A percentile compares a stretch with the other conserved stretches of the same genome.
These are phyloP conservation scores for Rhynchosporium agropyri DNA, from an alignment of 2,329 filamentous ascomycete genomes.

Conservation along the genomic window DNA sequence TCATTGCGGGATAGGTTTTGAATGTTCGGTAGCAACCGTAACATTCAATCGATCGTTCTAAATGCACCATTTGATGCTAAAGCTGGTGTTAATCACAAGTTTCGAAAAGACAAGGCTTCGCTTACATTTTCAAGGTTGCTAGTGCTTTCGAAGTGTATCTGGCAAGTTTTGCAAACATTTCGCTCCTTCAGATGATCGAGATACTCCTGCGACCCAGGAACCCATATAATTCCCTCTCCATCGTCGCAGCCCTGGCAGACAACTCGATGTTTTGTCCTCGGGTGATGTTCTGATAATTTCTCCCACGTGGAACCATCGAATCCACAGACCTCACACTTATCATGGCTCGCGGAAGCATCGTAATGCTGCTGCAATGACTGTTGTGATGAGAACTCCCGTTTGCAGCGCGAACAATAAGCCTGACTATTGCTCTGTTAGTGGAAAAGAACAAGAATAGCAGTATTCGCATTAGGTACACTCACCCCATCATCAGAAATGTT, in stretches of 20 bases:
- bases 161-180: slow-evolving; percentile 21
- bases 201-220: slow-evolving; percentile 19
- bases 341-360: slow-evolving; percentile 18
- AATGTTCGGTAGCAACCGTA: slow-evolving; percentile 16
- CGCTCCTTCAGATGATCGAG: slow-evolving; percentile 19
- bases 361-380: no score
- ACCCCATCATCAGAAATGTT: no score
- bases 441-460: no score
- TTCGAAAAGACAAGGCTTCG: background rate
- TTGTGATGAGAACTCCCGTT: no score
- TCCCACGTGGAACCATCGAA: slow-evolving; percentile 19
- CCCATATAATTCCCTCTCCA: slow-evolving; percentile 17
- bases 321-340: slow-evolving; percentile 17
- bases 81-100: slow-evolving; percentile 6
- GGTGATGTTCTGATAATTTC: slow-evolving; percentile 15
- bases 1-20: slow-evolving; percentile 14
- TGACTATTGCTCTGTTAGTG: no score
- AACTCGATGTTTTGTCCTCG: slow-evolving; percentile 14
- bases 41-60: slow-evolving; percentile 19
- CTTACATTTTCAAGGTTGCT: slow-evolving; percentile 19
- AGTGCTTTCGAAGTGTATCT: slow-evolving; percentile 15
- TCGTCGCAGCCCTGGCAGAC: slow-evolving; percentile 18
- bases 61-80: slow-evolving; percentile 20
- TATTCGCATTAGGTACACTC: no score
- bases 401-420: no score